A percentile compares a stretch with the other conserved stretches of the same genome.
Conservation (phyloP, 2,329 filamentous ascomycete species). For the Fusarium acutatum region DNA sequence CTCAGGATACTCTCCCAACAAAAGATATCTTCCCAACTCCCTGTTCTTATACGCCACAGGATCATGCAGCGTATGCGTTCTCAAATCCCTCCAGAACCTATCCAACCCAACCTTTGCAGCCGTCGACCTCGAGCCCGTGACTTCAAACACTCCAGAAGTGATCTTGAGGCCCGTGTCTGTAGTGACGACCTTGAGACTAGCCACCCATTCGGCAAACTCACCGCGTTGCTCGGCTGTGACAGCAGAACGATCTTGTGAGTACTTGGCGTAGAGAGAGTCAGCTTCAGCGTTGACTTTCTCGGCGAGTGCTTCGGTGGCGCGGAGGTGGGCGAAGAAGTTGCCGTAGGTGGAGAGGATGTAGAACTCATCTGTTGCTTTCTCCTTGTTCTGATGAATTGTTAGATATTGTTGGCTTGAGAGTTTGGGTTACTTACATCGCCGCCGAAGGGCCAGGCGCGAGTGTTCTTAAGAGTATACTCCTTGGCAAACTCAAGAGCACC, state of each 20-base stretch:
- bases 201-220: conserved; percentile 68
- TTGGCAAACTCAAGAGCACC: conserved; percentile 53
- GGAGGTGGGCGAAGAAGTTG: conserved; percentile 69
- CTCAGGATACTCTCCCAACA: conserved; percentile 65
- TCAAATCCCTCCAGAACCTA: conserved; percentile 72
- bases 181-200: neutral
- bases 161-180: conserved; percentile 68
- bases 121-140: conserved; percentile 62
- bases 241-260: conserved; percentile 46
- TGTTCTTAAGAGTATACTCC: conserved; percentile 62
- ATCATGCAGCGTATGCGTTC: conserved; percentile 73
- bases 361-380: conserved; percentile 67
- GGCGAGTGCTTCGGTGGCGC: conserved; percentile 66
- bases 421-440: conserved; percentile 57
- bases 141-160: conserved; percentile 60
- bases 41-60: conserved; percentile 73
- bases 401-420: fast-evolving
- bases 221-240: conserved; percentile 64
- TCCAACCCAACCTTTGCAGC: conserved; percentile 67
- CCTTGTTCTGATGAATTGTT: conserved; percentile 53
- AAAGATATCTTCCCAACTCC: conserved; percentile 65
- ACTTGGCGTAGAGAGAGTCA: conserved; percentile 55
- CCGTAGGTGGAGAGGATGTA: conserved; percentile 73
- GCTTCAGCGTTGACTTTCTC: conserved; percentile 63
- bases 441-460: conserved; percentile 69